Base-by-base conservation (phyloP, 2,329 filamentous ascomycete species). In the Diaporthe sp. region DNA sequence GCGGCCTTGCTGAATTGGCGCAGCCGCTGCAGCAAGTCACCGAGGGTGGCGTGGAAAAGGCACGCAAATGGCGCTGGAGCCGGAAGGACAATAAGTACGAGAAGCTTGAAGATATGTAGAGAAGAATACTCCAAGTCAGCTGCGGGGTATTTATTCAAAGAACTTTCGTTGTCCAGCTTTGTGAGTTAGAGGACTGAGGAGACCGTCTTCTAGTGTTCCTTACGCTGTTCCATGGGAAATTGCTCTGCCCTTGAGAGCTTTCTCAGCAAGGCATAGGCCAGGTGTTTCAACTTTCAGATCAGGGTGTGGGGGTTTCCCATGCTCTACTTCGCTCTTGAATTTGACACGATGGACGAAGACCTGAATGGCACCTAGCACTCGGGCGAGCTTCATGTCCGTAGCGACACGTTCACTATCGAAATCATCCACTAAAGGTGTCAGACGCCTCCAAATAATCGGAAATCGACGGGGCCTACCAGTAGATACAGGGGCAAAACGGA, bases 181-280 rank as follows among this genome's bases (percentile, higher is more conserved):
- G n/a, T n/a, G n/a, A 39, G 55, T 59, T 12, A 59, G 55, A 25
- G 30, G 12, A 25, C 0, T 3, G 22, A 39, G 4, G 4, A 39
- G 32, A 25, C 32, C 5, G 13, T 17, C 25, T 39, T 8, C 22
- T 25, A 10, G 27, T 19, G 9, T 37, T 22, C 44, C 77, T 73
- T 73, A 83, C 82, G 65, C 77, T 17, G 81, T 81, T 8, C 80
- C 80, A 44, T 84, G 82, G 1, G 81, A 82, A 9, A 83, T 74
- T 0, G 79, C 78, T 59, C 77, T 79, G 9, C 82, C 82, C 51
- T 84, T 83, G 4, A 84, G 75, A 0, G 82, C 79, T 71, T 83
- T 80, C 55, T 84, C 82, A 0, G 82, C 75, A 3, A 84, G 9
- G 76, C 3, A 61, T 19, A 44, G 9, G 3, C 17, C 12, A 1